Conservation (phyloP, 495 filamentous ascomycete genomes). For the Aspergillus bertholletiae region DNA sequence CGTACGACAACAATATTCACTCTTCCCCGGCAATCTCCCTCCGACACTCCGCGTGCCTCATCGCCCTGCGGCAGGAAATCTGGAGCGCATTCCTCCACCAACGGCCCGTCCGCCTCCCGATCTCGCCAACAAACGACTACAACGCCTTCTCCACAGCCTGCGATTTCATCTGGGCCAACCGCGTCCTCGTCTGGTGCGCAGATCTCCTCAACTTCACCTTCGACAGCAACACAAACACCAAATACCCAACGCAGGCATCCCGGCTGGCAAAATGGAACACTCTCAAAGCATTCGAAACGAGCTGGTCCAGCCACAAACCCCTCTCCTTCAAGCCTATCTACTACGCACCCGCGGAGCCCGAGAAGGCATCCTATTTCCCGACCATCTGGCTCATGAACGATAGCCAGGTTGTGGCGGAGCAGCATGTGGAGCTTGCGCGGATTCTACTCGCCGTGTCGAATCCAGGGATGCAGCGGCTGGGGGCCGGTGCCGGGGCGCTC, state of each 20-base stretch:
- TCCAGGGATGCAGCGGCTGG: conserved; percentile 27
- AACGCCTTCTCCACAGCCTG: conserved; percentile 17
- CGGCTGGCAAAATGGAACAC: not conserved
- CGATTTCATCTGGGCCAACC: conserved; percentile 26
- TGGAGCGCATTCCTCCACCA: conserved; percentile 32
- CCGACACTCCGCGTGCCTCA: conserved; percentile 26
- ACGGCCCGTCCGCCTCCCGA: conserved; percentile 19
- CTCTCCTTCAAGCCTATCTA: conserved; percentile 15
- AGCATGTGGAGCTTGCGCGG: conserved; percentile 31
- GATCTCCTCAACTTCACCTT: conserved; percentile 26
- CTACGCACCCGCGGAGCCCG: conserved; percentile 8
- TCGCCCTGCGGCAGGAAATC: conserved; percentile 32
- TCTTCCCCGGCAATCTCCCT: conserved; percentile 15
- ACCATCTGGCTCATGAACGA: conserved; percentile 29
- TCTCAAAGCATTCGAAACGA: not conserved
- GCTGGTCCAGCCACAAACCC: conserved; percentile 3
- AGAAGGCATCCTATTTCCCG: conserved; percentile 21
- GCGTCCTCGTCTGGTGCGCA: conserved; percentile 22
- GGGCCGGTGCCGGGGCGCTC: conserved; percentile 16
- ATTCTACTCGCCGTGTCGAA: conserved; percentile 34
- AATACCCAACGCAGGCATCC: not conserved
- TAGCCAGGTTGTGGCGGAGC: conserved; percentile 26
- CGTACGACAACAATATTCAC: not conserved
- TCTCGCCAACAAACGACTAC: conserved; percentile 14
- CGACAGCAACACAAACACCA: conserved; percentile 5